Base-by-base conservation (phyloP, 2,329 filamentous ascomycete species). In the Diatrype stigma region DNA sequence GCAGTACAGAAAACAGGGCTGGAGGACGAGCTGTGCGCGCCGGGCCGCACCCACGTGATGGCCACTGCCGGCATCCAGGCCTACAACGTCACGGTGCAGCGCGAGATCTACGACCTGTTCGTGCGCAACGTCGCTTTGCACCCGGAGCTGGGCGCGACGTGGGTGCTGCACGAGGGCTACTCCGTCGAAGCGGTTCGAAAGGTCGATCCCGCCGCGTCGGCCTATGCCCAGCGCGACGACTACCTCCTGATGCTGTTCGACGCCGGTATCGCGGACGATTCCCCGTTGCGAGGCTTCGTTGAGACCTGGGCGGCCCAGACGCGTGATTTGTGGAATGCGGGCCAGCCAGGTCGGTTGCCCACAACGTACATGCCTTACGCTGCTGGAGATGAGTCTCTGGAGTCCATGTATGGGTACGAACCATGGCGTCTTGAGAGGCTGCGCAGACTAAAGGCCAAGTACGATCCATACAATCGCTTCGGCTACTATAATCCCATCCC, bases 101-200 rank as follows among this genome's bases (percentile, higher is more conserved):
- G 56, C 8, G 48, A 50, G 14, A 56, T 63, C 38, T 59, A 55
- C 46, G 49, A 60, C 12, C 26, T 46, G 1, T 60, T 60, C 49
- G 51, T 48, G 22, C 19, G 44, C 8, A 53, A 47, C 19, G 42
- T 54, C 14, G 23, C 22, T 5, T 6, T 46, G n/a, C 28, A 55
- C 23, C 51, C 50, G 19, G 46, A 44, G 17, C 54, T 51, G 22
- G 49, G 16, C 17, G 32, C 10, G 2, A 19, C 47, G 2, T 10
- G 19, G 1, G 46, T 60, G 21, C 22, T 54, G 6, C 56, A 59
- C n/a, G 60, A 64, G 34, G 60, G 60, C 14, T 64, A 63, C 46
- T 51, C 62, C 3, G 60, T 52, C 0, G 50, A 48, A 32, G 58
- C 37, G 7, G 50, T 56, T 5, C 38, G 46, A 23, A 38, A 40